Percentiles rank a stretch among this genome's conserved stretches.
phyloP scores from a whole-genome alignment of 2,329 filamentous ascomycete genomes.

The Tolypocladium album region DNA sequence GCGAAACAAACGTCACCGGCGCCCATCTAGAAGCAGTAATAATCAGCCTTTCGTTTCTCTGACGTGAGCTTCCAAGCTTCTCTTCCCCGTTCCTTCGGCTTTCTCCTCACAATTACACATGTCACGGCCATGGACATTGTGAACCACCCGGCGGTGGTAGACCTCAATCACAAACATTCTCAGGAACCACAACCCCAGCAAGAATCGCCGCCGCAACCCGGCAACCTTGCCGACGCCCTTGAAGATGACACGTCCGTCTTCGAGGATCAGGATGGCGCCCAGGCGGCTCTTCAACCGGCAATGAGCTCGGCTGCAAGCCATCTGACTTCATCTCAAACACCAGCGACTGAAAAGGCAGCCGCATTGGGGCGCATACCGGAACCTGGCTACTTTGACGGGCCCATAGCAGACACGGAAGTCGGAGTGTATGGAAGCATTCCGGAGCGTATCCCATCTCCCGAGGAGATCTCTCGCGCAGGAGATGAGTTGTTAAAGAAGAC shows the following conservation, averaged over 20 bases:
- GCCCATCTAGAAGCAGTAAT: not conserved
- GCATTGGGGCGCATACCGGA: slow-evolving; percentile 34
- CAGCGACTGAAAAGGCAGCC: slow-evolving; percentile 46
- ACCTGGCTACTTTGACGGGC: slow-evolving; percentile 8
- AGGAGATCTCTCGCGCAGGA: slow-evolving; percentile 1
- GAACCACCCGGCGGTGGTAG: not conserved
- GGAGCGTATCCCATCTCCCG: slow-evolving; percentile 10
- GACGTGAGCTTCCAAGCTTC: not conserved
- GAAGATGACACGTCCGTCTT: slow-evolving; percentile 13
- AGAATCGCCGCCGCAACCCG: not conserved
- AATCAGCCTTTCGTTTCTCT: not conserved
- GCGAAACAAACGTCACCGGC: not conserved
- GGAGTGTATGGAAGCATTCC: slow-evolving; percentile 10
- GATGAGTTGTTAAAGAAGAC: not conserved
- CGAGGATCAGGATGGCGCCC: slow-evolving; percentile 42
- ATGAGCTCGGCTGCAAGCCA: slow-evolving; percentile 46
- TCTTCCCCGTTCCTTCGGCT: not conserved
- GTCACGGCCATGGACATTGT: not conserved
- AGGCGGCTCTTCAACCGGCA: slow-evolving; percentile 48
- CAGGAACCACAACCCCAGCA: not conserved
- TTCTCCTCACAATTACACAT: not conserved
- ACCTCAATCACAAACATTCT: not conserved
- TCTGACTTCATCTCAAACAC: slow-evolving; percentile 41
- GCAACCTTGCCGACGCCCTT: slow-evolving; percentile 5
- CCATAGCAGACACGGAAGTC: slow-evolving; percentile 6